Base-by-base conservation (phyloP, 345 rosid genomes). In the Mercurialis annua region DNA sequence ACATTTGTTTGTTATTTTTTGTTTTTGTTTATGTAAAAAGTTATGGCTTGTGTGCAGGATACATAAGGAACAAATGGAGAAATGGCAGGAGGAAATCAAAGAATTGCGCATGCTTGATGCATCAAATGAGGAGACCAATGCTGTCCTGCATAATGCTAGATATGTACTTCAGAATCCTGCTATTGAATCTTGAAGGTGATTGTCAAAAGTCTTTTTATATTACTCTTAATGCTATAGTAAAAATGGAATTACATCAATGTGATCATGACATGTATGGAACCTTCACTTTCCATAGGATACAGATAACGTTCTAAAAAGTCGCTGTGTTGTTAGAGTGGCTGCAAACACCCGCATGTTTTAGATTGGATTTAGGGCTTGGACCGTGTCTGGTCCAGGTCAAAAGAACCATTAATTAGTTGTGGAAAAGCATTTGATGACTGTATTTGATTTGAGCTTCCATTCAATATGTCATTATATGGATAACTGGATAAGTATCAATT, bases 21-120 rank as follows among this genome's bases (percentile, higher is more conserved):
- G 18, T 21, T 11, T 43, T 1, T 31, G 10, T 30, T 16, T 16
- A 2, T 54, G 33, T 43, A 56, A 31, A 40, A 62, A 27, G 40
- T 62, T 20, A 26, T 57, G 40, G 34, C 3, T 16, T 52, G 5
- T 29, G 21, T 46, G 71, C 83, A 91, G 93, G 88, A 77, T 89
- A 53, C 93, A 89, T 66, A 86, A 77, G 84, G 97, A 94, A 69
- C 83, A 84, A 46, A 79, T 87, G 61, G 93, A 86, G 74, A 89
- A 84, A 77, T 94, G 98, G 96, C 95, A 86, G 70, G 91, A 87
- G 27, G 92, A 91, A 82, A 83, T 89, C 67, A 86, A 82, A 77
- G 96, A 85, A 71, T 60, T 88, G 70, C 81, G 88, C 61, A 59
- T 85, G 78, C 81, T 87, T 49, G 96, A 94, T 81, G 83, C 80